Base-by-base conservation (phyloP, 352 stramenopile genomes). In the Pythium brassicae region DNA sequence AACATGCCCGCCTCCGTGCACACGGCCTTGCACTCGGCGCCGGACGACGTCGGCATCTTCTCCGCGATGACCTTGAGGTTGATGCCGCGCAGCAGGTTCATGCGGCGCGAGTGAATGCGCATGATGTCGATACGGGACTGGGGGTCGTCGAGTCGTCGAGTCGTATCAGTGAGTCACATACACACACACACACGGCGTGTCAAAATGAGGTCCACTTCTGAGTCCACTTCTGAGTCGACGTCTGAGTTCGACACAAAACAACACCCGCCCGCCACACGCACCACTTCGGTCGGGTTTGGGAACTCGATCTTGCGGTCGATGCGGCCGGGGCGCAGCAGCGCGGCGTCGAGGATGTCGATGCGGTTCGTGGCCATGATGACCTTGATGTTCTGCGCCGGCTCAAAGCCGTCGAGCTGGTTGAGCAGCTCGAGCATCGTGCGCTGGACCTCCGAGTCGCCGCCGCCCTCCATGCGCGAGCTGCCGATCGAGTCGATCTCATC, bases 251-350 rank as follows among this genome's bases (percentile, higher is more conserved):
- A n/a, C n/a, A n/a, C n/a, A n/a, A n/a, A 50, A 29, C 19, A 23
- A 5, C 17, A 26, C 25, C 22, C 7, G 3, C 5, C 14, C 14
- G 22, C 4, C 19, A 9, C 5, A 78, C 79, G 53, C 59, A 93
- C 83, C 65, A 92, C 89, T 66, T 97, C 83, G 54, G 97, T 99
- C 32, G 97, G 97, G 78, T 99, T 98, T 10, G 97, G 97, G 68
- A 99, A 99, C 79, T 99, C 97, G 65, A 99, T 99, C 79, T 99
- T 99, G 59, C 97, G 86, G 83, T 99, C 97, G 68, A 99, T 99
- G 52, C 97, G 92, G 44, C 97, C 97, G 0, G 97, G 97, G 71
- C 97, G 90, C 23, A 99, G 77, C 49, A 99, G 78, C 12, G 97
- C 97, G 1, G 89, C 75, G 74, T 99, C 97, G 40, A 99, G 74